phyloP scores from a whole-genome alignment of 148 eudicot species.

The Vaccinium corymbosum region DNA sequence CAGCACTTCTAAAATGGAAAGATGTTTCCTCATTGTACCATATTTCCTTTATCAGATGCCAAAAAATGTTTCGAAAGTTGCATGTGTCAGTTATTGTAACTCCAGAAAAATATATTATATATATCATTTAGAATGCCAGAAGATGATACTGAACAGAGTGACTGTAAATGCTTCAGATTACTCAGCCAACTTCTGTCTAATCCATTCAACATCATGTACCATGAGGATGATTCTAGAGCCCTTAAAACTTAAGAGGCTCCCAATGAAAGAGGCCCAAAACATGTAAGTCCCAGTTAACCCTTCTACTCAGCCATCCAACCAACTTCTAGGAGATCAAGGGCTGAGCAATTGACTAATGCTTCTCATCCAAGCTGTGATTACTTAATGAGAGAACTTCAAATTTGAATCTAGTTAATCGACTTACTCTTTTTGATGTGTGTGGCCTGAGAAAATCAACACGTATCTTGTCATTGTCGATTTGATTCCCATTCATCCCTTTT shows the following conservation, averaged over 20 bases:
- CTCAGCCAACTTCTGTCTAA: too few species aligned
- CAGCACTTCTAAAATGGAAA: background rate
- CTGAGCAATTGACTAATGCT: background rate
- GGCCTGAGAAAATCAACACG: slow-evolving; percentile 90
- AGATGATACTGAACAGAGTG: too few species aligned
- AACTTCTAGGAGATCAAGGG: background rate
- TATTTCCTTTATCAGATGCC: background rate
- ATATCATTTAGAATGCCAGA: too few species aligned
- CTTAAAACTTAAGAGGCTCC: too few species aligned
- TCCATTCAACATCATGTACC: too few species aligned
- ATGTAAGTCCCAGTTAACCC: too few species aligned
- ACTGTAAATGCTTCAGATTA: too few species aligned
- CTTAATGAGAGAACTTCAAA: background rate
- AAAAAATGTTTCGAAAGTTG: background rate
- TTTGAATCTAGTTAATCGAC: slow-evolving; percentile 18
- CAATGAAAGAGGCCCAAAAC: too few species aligned
- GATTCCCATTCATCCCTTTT: slow-evolving; percentile 63
- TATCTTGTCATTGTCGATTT: slow-evolving; percentile 53
- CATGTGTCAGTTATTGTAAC: too few species aligned
- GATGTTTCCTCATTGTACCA: background rate
- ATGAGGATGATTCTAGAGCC: too few species aligned
- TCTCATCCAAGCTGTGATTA: background rate
- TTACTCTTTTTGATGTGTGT: slow-evolving; percentile 60
- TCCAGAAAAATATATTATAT: background rate
- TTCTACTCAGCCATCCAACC: background rate